These are phyloP conservation scores for Trichoderma koningii DNA, from an alignment of 2,329 filamentous ascomycete genomes.

Conservation along the genomic window DNA sequence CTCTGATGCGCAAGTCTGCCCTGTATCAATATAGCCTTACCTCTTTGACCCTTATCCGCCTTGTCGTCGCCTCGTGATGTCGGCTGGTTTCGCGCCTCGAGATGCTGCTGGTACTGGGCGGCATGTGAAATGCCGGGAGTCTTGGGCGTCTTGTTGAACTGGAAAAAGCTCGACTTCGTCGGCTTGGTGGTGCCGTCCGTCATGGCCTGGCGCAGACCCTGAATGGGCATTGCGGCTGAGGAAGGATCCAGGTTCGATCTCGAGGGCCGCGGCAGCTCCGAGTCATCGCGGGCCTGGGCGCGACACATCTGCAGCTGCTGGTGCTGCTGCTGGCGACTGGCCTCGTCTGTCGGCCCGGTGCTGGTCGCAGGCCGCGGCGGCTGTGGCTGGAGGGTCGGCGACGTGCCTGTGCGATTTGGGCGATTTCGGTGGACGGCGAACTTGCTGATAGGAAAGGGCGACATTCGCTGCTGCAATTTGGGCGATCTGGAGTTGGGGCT, in stretches of 20 bases:
- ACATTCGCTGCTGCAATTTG: conserved; percentile 50
- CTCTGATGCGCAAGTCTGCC: conserved; percentile 32
- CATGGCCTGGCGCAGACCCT: conserved; percentile 33
- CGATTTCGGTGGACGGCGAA: conserved; percentile 42
- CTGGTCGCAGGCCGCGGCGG: conserved; percentile 26
- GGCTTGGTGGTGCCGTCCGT: conserved; percentile 47
- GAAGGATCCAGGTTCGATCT: conserved; percentile 33
- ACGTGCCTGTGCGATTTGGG: conserved; percentile 32
- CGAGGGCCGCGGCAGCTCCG: conserved; percentile 31
- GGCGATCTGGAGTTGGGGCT: conserved; percentile 47
- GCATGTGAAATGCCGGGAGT: conserved; percentile 41
- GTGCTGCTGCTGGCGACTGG: conserved; percentile 31
- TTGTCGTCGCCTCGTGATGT: conserved; percentile 44
- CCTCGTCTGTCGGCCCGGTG: conserved; percentile 22
- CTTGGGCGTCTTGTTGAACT: conserved; percentile 52
- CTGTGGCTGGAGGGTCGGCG: conserved; percentile 23
- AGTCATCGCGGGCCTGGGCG: conserved; percentile 35
- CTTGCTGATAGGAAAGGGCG: conserved; percentile 47
- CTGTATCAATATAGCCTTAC: conserved; percentile 34
- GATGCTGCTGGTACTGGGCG: conserved; percentile 37
- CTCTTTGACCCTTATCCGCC: conserved; percentile 37
- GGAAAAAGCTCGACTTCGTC: conserved; percentile 55
- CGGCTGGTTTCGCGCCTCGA: conserved; percentile 43
- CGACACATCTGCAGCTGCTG: conserved; percentile 31
- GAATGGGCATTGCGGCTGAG: conserved; percentile 31